A percentile compares a stretch with the other conserved stretches of the same genome.
These are phyloP conservation scores for Xylariaceae sp. DNA, from an alignment of 2,329 filamentous ascomycete species.

Conservation along the genomic window DNA sequence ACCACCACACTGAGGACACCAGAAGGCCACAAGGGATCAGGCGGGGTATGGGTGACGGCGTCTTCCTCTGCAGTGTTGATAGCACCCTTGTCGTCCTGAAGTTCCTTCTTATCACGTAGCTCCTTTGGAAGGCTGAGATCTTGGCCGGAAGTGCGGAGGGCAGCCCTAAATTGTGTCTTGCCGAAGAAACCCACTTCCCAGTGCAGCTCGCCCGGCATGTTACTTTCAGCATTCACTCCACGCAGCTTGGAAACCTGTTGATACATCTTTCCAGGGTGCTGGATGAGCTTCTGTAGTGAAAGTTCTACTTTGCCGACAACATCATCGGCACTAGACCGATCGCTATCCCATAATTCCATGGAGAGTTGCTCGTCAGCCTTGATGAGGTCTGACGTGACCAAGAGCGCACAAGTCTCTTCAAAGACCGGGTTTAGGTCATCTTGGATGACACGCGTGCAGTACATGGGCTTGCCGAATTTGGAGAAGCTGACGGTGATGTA, in stretches of 20 bases:
- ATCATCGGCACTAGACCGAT: slow-evolving; percentile 87
- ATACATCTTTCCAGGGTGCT: slow-evolving; percentile 90
- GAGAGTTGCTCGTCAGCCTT: slow-evolving; percentile 91
- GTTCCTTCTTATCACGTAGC: slow-evolving; percentile 67
- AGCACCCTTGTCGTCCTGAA: slow-evolving; percentile 84
- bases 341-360: slow-evolving; percentile 94
- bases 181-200: slow-evolving; percentile 97
- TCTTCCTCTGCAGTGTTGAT: slow-evolving; percentile 73
- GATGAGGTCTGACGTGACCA: slow-evolving; percentile 85
- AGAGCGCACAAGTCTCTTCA: slow-evolving; percentile 78
- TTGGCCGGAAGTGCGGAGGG: slow-evolving; percentile 81
- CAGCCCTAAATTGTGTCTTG: slow-evolving; percentile 82
- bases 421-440: slow-evolving; percentile 92
- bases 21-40: slow-evolving; percentile 93
- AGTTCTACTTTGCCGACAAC: slow-evolving; percentile 93
- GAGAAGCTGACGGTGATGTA: slow-evolving; percentile 95
- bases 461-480: slow-evolving; percentile 97
- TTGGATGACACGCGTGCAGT: slow-evolving; percentile 92
- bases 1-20: slow-evolving; percentile 82
- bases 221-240: slow-evolving; percentile 76
- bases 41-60: slow-evolving; percentile 82
- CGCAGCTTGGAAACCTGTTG: slow-evolving; percentile 78
- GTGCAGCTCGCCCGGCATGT: slow-evolving; percentile 89
- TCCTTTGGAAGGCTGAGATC: slow-evolving; percentile 71
- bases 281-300: slow-evolving; percentile 90